These are phyloP conservation scores for Hypoxylon crocopeplum DNA, from an alignment of 495 filamentous ascomycete species.

Conservation along the genomic window DNA sequence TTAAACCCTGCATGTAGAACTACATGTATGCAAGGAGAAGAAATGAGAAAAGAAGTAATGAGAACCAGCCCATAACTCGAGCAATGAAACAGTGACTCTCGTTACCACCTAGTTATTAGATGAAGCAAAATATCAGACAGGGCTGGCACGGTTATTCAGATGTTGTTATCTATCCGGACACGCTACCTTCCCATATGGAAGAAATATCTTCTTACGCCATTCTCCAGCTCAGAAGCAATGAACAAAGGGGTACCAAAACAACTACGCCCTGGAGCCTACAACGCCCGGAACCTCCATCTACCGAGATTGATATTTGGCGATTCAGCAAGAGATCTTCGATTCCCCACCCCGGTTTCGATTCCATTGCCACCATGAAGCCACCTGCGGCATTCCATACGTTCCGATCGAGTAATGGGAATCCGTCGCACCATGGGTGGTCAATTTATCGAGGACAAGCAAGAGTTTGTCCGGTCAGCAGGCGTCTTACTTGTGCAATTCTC, in stretches of 20 bases:
- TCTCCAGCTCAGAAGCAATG: no score
- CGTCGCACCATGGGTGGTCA: background rate
- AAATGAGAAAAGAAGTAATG: background rate
- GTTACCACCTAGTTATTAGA: background rate
- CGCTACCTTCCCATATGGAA: no score
- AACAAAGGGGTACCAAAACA: no score
- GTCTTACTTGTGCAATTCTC: no score
- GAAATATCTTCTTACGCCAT: no score
- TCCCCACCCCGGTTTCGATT: background rate
- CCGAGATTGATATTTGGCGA: slow-evolving; percentile 4
- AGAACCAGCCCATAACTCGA: background rate
- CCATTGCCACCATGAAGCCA: background rate
- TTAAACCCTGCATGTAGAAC: no score
- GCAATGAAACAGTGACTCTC: background rate
- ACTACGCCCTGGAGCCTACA: no score
- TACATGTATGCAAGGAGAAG: no score
- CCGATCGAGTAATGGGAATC: slow-evolving; percentile 2
- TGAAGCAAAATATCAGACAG: background rate
- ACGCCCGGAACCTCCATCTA: background rate
- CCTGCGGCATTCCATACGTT: slow-evolving; percentile 1
- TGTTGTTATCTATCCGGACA: no score
- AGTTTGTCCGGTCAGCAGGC: no score
- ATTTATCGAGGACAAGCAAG: background rate
- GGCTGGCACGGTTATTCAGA: no score
- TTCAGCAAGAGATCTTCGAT: slow-evolving; percentile 7